phyloP scores from a whole-genome alignment of 2,329 filamentous ascomycete species.

The Dryadomyces quercus-mongolicae region DNA sequence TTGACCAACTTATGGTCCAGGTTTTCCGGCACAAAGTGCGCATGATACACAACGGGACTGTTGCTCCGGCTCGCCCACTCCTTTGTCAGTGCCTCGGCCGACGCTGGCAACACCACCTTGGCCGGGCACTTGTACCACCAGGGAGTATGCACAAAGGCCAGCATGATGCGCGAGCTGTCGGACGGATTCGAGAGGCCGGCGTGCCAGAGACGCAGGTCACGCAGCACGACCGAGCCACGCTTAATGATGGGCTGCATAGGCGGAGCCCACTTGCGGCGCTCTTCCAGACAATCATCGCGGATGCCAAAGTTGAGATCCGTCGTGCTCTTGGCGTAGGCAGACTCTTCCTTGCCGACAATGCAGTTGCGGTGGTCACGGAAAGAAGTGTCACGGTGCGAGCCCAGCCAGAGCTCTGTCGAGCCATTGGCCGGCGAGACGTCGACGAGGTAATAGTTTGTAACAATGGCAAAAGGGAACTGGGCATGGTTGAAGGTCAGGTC shows the following conservation, averaged over 20 bases:
- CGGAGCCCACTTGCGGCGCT: constrained; percentile 15
- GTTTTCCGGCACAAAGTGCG: constrained; percentile 12
- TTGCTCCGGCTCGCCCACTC: background rate
- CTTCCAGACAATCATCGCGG: background rate
- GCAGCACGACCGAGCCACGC: constrained; percentile 30
- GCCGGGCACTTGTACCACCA: constrained; percentile 21
- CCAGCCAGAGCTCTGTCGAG: constrained; percentile 37
- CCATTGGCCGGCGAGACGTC: constrained; percentile 32
- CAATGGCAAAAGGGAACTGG: constrained; percentile 33
- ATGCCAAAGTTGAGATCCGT: background rate
- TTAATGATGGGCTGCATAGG: constrained; percentile 26
- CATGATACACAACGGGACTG: constrained; percentile 7
- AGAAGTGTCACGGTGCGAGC: constrained; percentile 23
- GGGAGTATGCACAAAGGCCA: constrained; percentile 23
- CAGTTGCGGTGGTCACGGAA: constrained; percentile 4
- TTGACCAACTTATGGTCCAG: constrained; percentile 15
- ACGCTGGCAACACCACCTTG: constrained; percentile 9
- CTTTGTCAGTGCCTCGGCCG: background rate
- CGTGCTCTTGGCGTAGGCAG: constrained; percentile 14
- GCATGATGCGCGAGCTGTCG: constrained; percentile 30
- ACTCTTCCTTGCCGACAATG: constrained; percentile 17
- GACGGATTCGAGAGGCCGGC: constrained; percentile 33
- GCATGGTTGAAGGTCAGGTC: constrained; percentile 22
- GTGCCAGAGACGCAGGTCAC: constrained; percentile 37
- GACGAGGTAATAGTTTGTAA: constrained; percentile 34